Base-by-base conservation (phyloP, 2,329 filamentous ascomycete genomes). In the Apiospora marii region DNA sequence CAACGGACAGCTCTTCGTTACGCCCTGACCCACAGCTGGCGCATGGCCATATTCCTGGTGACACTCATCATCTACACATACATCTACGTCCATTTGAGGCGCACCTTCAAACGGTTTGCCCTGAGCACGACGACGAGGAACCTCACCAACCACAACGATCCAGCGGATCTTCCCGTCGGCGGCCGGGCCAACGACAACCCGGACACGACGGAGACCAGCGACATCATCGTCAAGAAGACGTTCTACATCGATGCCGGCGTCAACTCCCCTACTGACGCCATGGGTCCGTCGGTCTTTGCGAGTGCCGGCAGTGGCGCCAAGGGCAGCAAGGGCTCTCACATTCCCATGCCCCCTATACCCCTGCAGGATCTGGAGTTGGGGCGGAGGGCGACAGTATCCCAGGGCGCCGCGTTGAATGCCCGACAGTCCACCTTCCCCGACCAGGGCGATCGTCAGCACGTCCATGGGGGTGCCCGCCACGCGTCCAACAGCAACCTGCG, bases 11-110 rank as follows among this genome's bases (percentile, higher is more conserved):
- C 81, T 16, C 78, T 85, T n/a, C 82, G 85, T 37, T 87, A 86
- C 72, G 81, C 78, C 1, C 78, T 87, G 68, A 84, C 83, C 0
- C 85, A 87, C 72, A 84, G 82, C 53, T 86, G 84, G 85, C 82
- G 85, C 7, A 81, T 86, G 69, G 78, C 80, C 22, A 83, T 86
- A 51, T 84, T 86, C 69, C 73, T 83, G 49, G 76, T 77, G 10
- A 84, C 83, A 0, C 79, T 85, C 24, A 76, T 73, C 48, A 84
- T 85, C 27, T 86, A 86, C 72, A 77, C 80, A 1, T 85, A 84
- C 71, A 81, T 87, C 27, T 85, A 84, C 75, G 74, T 81, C 61
- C 81, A 81, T 72, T 77, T 84, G 43, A 74, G 73, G 24, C 68
- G 74, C 19, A 75, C 76, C 71, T 79, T 78, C 72, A 74, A 74